A percentile compares a stretch with the other conserved stretches of the same genome.
These are phyloP conservation scores for Podospora didyma DNA, from an alignment of 495 filamentous ascomycete species.

Conservation along the genomic window DNA sequence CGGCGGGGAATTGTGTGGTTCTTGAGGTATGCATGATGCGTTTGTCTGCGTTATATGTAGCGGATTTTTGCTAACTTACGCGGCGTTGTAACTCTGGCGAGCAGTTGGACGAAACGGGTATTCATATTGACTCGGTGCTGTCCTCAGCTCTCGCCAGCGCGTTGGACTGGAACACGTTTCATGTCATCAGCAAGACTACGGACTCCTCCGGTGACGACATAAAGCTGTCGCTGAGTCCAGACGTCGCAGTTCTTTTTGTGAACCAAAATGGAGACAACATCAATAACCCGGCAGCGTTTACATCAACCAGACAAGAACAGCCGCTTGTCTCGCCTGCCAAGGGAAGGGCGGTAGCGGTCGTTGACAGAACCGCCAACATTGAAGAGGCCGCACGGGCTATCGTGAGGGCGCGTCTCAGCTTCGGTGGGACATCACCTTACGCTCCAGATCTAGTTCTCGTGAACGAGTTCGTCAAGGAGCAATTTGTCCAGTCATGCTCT, in stretches of 20 bases:
- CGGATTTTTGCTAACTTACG: not conserved
- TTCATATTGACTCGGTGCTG: conserved; percentile 29
- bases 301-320: not conserved
- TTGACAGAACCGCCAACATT: conserved; percentile 50
- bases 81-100: no score
- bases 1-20: conserved; percentile 50
- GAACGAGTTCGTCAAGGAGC: conserved; percentile 51
- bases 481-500: conserved; percentile 41
- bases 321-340: conserved; percentile 28
- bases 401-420: conserved; percentile 45
- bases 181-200: conserved; percentile 23
- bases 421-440: conserved; percentile 48
- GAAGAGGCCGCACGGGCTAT: conserved; percentile 41
- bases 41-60: not conserved
- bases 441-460: conserved; percentile 53
- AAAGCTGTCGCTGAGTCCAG: conserved; percentile 1
- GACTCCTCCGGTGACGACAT: conserved; percentile 4
- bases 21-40: conserved; percentile 42
- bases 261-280: conserved; percentile 13
- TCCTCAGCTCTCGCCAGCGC: conserved; percentile 35
- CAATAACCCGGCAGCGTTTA: not conserved
- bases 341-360: conserved; percentile 42
- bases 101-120: conserved; percentile 12
- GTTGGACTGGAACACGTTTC: conserved; percentile 44
- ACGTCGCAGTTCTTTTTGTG: conserved; percentile 10